Percentiles rank a stretch among this genome's conserved stretches.
phyloP scores from a whole-genome alignment of 73 alveolate genomes.

The Symbiodinium pilosum region DNA sequence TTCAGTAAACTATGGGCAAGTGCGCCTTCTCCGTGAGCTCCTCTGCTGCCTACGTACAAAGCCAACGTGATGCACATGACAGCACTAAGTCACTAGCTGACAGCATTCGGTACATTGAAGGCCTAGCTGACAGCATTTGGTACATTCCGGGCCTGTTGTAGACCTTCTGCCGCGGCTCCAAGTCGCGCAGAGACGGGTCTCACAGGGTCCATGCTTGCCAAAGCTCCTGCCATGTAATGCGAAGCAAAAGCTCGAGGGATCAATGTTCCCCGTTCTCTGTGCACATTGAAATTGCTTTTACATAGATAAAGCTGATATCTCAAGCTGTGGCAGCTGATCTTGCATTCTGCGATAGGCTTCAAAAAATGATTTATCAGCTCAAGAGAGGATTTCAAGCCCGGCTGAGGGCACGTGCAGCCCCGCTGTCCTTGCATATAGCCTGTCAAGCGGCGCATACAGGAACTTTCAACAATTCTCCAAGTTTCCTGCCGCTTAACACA shows the following conservation, averaged over 20 bases:
- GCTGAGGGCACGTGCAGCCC: not conserved
- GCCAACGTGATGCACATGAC: not conserved
- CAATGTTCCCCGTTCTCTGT: not conserved
- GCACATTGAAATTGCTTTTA: too few species aligned
- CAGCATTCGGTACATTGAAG: not conserved
- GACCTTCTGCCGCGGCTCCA: constrained; percentile 83
- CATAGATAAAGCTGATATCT: too few species aligned
- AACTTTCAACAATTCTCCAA: too few species aligned
- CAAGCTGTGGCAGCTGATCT: too few species aligned
- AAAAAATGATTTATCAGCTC: too few species aligned
- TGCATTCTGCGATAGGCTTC: too few species aligned
- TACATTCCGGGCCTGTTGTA: constrained; percentile 29
- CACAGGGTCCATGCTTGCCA: constrained; percentile 62
- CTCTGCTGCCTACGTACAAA: constrained; percentile 46
- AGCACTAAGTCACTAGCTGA: not conserved
- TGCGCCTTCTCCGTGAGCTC: constrained; percentile 48
- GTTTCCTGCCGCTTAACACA: too few species aligned
- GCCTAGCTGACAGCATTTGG: not conserved
- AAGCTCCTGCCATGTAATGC: constrained; percentile 21
- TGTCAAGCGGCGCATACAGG: not conserved
- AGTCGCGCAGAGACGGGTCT: constrained; percentile 57
- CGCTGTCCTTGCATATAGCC: constrained; percentile 73
- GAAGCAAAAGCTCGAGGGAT: not conserved
- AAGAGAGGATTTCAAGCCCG: too few species aligned
- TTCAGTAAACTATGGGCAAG: too few species aligned